Percentiles rank a stretch among this genome's conserved stretches.
Conservation (phyloP, 2,329 filamentous ascomycete species). For the Fusarium foetens region DNA sequence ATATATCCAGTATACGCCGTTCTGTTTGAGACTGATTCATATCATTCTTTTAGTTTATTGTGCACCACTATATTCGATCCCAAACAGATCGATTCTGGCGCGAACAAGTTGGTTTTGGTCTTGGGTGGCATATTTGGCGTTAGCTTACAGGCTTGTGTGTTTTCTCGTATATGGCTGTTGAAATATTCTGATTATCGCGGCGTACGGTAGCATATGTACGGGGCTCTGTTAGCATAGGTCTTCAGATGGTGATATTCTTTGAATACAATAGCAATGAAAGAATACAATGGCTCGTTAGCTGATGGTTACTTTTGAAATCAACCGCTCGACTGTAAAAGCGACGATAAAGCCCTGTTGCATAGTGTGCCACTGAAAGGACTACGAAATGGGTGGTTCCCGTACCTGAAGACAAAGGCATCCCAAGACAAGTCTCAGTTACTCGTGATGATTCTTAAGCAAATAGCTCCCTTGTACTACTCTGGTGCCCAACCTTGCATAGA, state of each 20-base stretch:
- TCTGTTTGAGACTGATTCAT: slow-evolving; percentile 15
- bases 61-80: not conserved
- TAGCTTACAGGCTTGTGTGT: not conserved
- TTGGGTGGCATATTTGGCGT: slow-evolving; percentile 25
- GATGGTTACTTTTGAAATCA: not conserved
- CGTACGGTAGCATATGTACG: not conserved
- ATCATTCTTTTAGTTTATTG: not conserved
- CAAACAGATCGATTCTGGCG: not conserved
- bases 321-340: not conserved
- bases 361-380: not conserved
- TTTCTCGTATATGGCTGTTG: not conserved
- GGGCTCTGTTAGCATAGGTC: not conserved
- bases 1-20: slow-evolving; percentile 39
- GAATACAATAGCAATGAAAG: not conserved
- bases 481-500: slow-evolving; percentile 1
- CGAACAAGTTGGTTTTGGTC: slow-evolving; percentile 1
- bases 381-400: not conserved
- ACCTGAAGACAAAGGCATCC: not conserved
- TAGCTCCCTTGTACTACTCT: not conserved
- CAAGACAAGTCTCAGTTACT: not conserved
- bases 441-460: not conserved
- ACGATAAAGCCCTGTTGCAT: not conserved
- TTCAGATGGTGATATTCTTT: not conserved
- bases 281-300: not conserved
- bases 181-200: not conserved